Conservation (phyloP, 768 basidiomycete genomes). For the Collybiopsis confluens region DNA sequence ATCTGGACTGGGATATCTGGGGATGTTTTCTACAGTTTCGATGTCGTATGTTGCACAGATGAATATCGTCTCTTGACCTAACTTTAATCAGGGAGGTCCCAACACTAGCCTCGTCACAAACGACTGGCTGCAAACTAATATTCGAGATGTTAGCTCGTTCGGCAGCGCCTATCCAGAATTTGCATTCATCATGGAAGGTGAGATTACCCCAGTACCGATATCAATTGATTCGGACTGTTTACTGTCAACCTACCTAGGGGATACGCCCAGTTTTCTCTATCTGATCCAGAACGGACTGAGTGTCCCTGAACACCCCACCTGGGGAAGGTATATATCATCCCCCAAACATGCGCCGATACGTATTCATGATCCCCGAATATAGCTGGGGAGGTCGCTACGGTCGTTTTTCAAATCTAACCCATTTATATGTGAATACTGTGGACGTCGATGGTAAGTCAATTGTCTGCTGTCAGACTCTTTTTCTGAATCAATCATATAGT, state of each 20-base stretch:
- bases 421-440: conserved; percentile 6
- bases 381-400: conserved; percentile 14
- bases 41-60: neutral
- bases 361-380: neutral
- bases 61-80: neutral
- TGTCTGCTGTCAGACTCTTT: neutral
- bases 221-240: too few relatives aligned
- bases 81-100: conserved; percentile 4
- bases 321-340: conserved; percentile 6
- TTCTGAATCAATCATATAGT: neutral
- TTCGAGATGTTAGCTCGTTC: conserved; percentile 9
- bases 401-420: neutral
- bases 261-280: conserved; percentile 11
- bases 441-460: neutral
- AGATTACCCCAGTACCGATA: too few relatives aligned
- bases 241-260: neutral
- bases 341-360: neutral
- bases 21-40: conserved; percentile 8
- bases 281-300: conserved; percentile 12
- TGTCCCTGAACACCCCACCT: conserved; percentile 9
- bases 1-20: conserved; percentile 10
- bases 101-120: conserved; percentile 11
- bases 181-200: conserved; percentile 13
- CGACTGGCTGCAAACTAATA: conserved; percentile 13
- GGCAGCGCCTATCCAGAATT: conserved; percentile 11